Base-by-base conservation (phyloP, 495 filamentous ascomycete genomes). In the Saxispiralis lemnorum region DNA sequence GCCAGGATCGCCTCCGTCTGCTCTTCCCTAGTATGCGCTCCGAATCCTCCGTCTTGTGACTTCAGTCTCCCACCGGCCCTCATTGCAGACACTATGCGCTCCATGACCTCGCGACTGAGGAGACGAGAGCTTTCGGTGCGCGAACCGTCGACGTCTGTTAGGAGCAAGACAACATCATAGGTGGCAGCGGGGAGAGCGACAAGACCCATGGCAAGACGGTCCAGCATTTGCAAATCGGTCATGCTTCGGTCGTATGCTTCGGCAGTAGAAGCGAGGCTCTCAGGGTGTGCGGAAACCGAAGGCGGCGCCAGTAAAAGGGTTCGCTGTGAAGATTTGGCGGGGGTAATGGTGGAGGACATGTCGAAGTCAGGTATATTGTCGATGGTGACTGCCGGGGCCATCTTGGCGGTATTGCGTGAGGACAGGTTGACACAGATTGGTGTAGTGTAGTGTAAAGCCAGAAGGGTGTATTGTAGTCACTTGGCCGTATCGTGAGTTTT, bases 151-250 rank as follows among this genome's bases (percentile, higher is more conserved):
- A 78, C 65, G 56, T 83, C 81, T 44, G 78, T 74, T 31, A 96
- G 73, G n/a, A 97, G 67, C 12, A 95, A 70, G 9, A 95, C 70
- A 37, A 81, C 63, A 54, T 92, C 81, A 67, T 96, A 96, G 41
- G 80, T 83, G 19, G 70, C 57, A 11, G 69, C 44, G 1, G 89
- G 83, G 4, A 99, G 77, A 3, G 73, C 60, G 39, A 89, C 82
- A 33, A 95, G 70, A 40, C 83, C 84, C 32, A 81, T 70, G 0
- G 83, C 76, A 14, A 99, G 71, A 24, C 89, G 84, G 64, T 99
- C 89, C 43, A 99, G 82, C 89, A 99, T 99, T 58, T 96, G 92
- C 32, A 99, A 69, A 57, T 99, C 89, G 38, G 84, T 85, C 30
- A 68, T 63, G 44, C 65, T 59, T 53, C 83, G 79, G 57, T 83